Percentiles rank a stretch among this genome's conserved stretches.
Evolutionary conservation across 345 rosid species (phyloP).

Genomic region (thale cress (Arabidopsis thaliana)): DNA sequence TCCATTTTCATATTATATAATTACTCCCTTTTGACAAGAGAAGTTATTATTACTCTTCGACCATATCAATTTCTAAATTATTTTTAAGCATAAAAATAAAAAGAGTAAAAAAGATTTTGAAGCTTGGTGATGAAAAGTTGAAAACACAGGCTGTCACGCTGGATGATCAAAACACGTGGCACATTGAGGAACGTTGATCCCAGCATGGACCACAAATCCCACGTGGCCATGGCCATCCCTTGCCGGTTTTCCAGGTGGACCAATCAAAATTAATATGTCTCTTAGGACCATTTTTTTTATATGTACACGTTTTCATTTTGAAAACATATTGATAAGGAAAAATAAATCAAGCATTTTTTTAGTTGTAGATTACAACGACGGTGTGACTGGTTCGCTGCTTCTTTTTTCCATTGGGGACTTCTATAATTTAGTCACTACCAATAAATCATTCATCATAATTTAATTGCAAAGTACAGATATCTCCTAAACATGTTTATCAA

Average conservation of each 20-base stretch:
- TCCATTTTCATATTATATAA: not conserved
- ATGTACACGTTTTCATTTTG: constrained; percentile 2
- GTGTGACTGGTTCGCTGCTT: not conserved
- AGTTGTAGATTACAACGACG: not conserved
- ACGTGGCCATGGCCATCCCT: constrained; percentile 47
- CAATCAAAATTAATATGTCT: constrained; percentile 19
- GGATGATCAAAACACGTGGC: constrained; percentile 30
- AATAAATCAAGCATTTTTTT: not conserved
- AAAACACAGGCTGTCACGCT: constrained; percentile 45
- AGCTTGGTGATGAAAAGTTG: constrained; percentile 5
- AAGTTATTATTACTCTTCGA: not conserved
- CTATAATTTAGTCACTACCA: not conserved
- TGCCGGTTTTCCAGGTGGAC: constrained; percentile 44
- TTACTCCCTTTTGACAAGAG: too few species aligned
- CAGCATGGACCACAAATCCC: constrained; percentile 47
- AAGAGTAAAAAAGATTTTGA: constrained; percentile 1
- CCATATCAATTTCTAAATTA: not conserved
- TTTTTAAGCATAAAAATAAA: not conserved
- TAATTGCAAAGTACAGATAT: not conserved
- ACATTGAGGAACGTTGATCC: constrained; percentile 24
- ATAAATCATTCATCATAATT: not conserved
- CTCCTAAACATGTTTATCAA: constrained; percentile 7
- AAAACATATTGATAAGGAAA: not conserved
- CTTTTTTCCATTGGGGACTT: not conserved
- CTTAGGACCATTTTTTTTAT: constrained; percentile 17